These are phyloP conservation scores for Moesziomyces sp. DNA, from an alignment of 1,284 basidiomycete species.

Conservation along the genomic window DNA sequence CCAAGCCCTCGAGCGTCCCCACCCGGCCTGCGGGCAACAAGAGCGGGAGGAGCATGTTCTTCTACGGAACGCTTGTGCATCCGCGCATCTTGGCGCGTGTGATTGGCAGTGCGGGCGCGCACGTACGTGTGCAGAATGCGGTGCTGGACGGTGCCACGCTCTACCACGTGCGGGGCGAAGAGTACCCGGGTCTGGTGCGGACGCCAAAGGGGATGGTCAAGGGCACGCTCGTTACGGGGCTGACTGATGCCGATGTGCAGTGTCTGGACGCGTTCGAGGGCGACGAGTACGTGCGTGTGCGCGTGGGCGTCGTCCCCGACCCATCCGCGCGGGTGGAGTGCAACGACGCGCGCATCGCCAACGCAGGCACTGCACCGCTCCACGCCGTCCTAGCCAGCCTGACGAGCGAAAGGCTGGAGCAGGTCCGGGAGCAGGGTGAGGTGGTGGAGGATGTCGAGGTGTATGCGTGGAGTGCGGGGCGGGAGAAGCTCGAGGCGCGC, in stretches of 20 bases:
- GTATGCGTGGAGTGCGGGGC: constrained; percentile 42
- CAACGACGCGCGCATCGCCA: constrained; percentile 31
- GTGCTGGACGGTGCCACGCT: constrained; percentile 33
- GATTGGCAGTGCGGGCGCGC: constrained; percentile 39
- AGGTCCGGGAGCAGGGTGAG: neutral
- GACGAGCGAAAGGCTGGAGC: constrained; percentile 11
- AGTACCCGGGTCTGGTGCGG: constrained; percentile 49
- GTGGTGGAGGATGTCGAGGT: constrained; percentile 23
- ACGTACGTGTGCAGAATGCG: constrained; percentile 34
- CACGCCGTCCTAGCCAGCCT: constrained; percentile 32
- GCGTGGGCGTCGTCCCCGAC: constrained; percentile 24
- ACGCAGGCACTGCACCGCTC: constrained; percentile 27
- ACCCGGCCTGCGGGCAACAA: neutral
- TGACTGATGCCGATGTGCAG: constrained; percentile 32
- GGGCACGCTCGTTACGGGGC: constrained; percentile 44
- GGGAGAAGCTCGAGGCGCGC: constrained; percentile 15
- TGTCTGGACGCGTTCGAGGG: constrained; percentile 54
- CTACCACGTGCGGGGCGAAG: constrained; percentile 39
- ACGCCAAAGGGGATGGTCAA: constrained; percentile 24
- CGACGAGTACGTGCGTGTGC: constrained; percentile 43
- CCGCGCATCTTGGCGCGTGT: constrained; percentile 46
- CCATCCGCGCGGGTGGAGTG: constrained; percentile 4
- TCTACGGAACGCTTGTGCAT: constrained; percentile 58
- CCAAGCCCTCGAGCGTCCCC: neutral
- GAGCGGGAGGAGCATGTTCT: constrained; percentile 30